Conservation (phyloP, 108 stramenopile genomes). For the Phaeodactylum tricornutum region DNA sequence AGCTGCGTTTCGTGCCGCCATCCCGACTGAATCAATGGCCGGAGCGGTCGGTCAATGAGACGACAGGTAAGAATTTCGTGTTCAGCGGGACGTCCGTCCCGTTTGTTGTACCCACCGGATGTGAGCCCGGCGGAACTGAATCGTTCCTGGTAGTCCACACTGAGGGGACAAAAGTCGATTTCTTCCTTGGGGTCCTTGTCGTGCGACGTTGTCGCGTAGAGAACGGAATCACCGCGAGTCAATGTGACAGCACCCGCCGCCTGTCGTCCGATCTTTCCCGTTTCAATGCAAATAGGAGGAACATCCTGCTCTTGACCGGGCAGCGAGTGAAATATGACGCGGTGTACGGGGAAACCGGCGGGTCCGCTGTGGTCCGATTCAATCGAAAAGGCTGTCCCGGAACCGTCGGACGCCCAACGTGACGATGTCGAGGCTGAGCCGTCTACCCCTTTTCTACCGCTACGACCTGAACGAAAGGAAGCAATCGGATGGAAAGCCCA, state of each 20-base stretch:
- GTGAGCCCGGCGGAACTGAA: slow-evolving; percentile 83
- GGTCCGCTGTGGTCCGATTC: slow-evolving; percentile 24
- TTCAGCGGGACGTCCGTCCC: slow-evolving; percentile 85
- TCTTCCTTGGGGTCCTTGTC: slow-evolving; percentile 41
- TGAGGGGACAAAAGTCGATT: slow-evolving; percentile 84
- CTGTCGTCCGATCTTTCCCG: slow-evolving; percentile 80
- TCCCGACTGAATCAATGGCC: slow-evolving; percentile 83
- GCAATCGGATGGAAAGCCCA: no score
- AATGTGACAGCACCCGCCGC: slow-evolving; percentile 69
- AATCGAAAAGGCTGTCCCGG: no score
- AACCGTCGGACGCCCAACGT: no score
- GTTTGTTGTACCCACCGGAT: slow-evolving; percentile 72
- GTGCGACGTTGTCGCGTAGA: slow-evolving; percentile 61
- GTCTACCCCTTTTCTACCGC: no score
- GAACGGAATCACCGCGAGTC: slow-evolving; percentile 60
- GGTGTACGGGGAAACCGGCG: slow-evolving; percentile 38
- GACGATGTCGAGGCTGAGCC: no score
- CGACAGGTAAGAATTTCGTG: slow-evolving; percentile 86
- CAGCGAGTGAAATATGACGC: slow-evolving; percentile 43
- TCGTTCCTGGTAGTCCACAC: slow-evolving; percentile 91
- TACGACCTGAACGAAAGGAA: no score
- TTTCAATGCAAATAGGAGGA: slow-evolving; percentile 49
- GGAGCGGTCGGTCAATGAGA: slow-evolving; percentile 89
- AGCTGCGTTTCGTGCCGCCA: slow-evolving; percentile 94
- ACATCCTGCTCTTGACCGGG: slow-evolving; percentile 34